Evolutionary conservation across 352 stramenopile genomes (phyloP).

Genomic region (Pythium grandisporangium): DNA sequence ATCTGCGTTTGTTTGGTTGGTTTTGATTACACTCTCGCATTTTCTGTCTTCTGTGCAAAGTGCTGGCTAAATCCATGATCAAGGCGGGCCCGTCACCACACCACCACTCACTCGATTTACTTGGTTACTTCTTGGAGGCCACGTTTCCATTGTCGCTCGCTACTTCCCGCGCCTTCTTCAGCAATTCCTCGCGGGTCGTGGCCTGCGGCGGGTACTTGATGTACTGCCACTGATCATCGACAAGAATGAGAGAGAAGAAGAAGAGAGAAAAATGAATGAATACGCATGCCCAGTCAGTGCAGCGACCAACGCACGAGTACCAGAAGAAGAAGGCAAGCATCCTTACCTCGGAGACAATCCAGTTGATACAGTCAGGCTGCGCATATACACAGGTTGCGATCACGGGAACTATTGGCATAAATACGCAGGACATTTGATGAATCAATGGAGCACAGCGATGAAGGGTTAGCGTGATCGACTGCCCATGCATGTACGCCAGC

Average conservation of each 20-base stretch:
- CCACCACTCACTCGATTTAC: too few relatives aligned
- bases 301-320: too few relatives aligned
- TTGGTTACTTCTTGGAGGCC: constrained; percentile 9
- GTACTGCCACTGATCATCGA: constrained; percentile 59
- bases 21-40: too few relatives aligned
- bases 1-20: too few relatives aligned
- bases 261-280: background rate
- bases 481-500: too few relatives aligned
- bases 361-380: constrained; percentile 79
- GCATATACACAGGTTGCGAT: constrained; percentile 77
- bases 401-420: constrained; percentile 39
- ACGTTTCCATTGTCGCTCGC: constrained; percentile 49
- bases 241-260: too few relatives aligned
- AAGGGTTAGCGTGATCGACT: background rate
- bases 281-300: background rate
- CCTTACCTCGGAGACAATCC: constrained; percentile 53
- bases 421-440: too few relatives aligned
- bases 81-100: too few relatives aligned
- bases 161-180: constrained; percentile 67
- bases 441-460: too few relatives aligned
- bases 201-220: constrained; percentile 76
- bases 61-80: too few relatives aligned
- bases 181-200: constrained; percentile 66
- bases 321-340: background rate
- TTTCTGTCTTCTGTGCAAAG: too few relatives aligned